Percentiles rank a stretch among this genome's conserved stretches.
These are phyloP conservation scores for Taiozyma sp. DNA, from an alignment of 1,139 yeast genomes.

Conservation along the genomic window DNA sequence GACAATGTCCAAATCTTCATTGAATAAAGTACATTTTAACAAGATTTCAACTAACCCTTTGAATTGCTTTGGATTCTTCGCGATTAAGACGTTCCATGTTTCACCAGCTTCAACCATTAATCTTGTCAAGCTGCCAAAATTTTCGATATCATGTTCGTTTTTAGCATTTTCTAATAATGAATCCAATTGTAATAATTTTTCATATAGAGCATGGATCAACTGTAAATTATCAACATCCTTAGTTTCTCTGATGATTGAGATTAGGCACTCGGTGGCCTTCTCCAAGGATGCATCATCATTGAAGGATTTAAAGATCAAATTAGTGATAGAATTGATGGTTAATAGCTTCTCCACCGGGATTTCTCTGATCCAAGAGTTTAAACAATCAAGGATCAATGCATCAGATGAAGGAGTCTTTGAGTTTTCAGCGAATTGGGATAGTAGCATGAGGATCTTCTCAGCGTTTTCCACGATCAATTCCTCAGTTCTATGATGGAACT, in stretches of 20 bases:
- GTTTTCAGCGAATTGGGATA: conserved; percentile 44
- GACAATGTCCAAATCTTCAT: conserved; percentile 82
- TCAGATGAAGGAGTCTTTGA: conserved; percentile 26
- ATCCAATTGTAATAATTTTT: conserved; percentile 58
- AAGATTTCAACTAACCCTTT: conserved; percentile 72
- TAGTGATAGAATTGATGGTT: conserved; percentile 54
- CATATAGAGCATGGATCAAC: conserved; percentile 61
- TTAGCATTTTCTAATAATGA: conserved; percentile 39
- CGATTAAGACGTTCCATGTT: conserved; percentile 87
- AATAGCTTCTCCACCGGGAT: conserved; percentile 66
- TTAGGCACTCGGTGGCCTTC: conserved; percentile 80
- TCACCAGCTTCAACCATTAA: conserved; percentile 92
- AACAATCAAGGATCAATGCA: conserved; percentile 58
- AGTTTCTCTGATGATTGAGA: conserved; percentile 76
- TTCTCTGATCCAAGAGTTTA: conserved; percentile 88
- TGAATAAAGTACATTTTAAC: conserved; percentile 54
- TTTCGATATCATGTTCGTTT: conserved; percentile 72
- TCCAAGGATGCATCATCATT: conserved; percentile 67
- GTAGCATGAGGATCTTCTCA: conserved; percentile 56
- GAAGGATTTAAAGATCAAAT: conserved; percentile 65
- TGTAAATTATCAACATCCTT: conserved; percentile 61
- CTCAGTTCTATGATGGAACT: conserved; percentile 58
- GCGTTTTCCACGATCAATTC: conserved; percentile 64
- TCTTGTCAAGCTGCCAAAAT: conserved; percentile 67
- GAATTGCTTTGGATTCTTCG: conserved; percentile 66